These are phyloP conservation scores for Polygonum aviculare DNA, from an alignment of 148 eudicot genomes.

Conservation along the genomic window DNA sequence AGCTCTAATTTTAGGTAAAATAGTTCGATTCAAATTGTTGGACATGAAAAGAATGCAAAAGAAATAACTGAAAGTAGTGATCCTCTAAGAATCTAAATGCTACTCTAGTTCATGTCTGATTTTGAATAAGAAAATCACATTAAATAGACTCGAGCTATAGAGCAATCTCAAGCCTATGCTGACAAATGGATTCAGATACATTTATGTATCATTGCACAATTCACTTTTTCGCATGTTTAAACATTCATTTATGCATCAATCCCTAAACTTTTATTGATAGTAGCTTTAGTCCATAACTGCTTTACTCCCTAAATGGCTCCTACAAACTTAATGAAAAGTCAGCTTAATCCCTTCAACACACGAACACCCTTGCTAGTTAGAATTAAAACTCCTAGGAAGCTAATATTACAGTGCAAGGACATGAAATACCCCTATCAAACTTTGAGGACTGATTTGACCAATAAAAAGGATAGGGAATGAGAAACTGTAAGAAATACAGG, in stretches of 20 bases:
- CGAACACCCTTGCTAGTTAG: background rate
- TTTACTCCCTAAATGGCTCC: background rate
- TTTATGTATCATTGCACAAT: too few species aligned
- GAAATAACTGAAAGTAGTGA: background rate
- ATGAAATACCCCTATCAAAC: background rate
- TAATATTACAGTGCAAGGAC: background rate
- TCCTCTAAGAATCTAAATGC: background rate
- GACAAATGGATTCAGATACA: background rate
- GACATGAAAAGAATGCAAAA: background rate
- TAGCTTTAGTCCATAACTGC: background rate
- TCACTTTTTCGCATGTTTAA: too few species aligned
- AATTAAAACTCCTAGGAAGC: background rate
- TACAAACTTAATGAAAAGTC: background rate
- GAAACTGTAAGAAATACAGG: background rate
- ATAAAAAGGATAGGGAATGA: background rate
- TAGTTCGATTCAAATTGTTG: background rate
- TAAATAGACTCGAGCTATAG: background rate
- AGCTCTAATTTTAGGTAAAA: background rate
- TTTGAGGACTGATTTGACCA: background rate
- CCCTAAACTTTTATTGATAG: too few species aligned
- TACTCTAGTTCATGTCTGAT: background rate
- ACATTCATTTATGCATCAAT: too few species aligned
- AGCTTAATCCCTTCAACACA: background rate
- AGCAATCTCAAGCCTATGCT: background rate
- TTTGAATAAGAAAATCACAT: background rate